Percentiles rank a stretch among this genome's conserved stretches.
Conservation (phyloP, 164 flowering plant species). For the Pachysandra terminalis region DNA sequence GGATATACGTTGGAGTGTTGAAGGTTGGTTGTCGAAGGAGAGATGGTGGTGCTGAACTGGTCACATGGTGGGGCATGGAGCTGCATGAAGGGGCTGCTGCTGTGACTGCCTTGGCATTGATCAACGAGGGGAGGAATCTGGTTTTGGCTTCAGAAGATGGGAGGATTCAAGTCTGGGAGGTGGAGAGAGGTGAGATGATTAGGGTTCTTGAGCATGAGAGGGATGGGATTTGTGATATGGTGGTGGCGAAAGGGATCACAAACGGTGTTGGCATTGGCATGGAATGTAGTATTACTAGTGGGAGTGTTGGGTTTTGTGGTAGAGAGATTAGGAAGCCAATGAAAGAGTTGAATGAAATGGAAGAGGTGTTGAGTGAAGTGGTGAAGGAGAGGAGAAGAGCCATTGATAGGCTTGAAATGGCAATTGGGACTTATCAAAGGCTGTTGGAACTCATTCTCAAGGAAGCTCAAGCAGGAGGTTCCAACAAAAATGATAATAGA, state of each 20-base stretch:
- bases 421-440: conserved; percentile 38
- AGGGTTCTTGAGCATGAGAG: conserved; percentile 24
- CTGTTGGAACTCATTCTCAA: conserved; percentile 45
- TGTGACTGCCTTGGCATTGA: conserved; percentile 22
- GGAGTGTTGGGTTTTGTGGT: conserved; percentile 13
- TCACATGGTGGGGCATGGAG: conserved; percentile 20
- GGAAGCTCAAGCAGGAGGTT: conserved; percentile 38
- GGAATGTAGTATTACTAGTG: background rate
- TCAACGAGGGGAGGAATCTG: conserved; percentile 20
- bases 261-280: background rate
- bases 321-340: conserved; percentile 19
- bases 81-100: conserved; percentile 30
- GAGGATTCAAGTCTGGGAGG: conserved; percentile 34
- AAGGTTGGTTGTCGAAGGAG: conserved; percentile 11
- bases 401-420: conserved; percentile 37
- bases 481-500: no score
- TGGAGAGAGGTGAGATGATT: conserved; percentile 17
- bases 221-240: conserved; percentile 28
- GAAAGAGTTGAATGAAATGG: conserved; percentile 30
- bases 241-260: conserved; percentile 26
- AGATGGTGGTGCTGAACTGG: conserved; percentile 3
- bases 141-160: conserved; percentile 54
- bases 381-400: conserved; percentile 38
- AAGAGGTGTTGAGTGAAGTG: conserved; percentile 27
- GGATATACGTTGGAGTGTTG: conserved; percentile 28